phyloP scores from a whole-genome alignment of 2,329 filamentous ascomycete species.

The Diaporthe australafricana region DNA sequence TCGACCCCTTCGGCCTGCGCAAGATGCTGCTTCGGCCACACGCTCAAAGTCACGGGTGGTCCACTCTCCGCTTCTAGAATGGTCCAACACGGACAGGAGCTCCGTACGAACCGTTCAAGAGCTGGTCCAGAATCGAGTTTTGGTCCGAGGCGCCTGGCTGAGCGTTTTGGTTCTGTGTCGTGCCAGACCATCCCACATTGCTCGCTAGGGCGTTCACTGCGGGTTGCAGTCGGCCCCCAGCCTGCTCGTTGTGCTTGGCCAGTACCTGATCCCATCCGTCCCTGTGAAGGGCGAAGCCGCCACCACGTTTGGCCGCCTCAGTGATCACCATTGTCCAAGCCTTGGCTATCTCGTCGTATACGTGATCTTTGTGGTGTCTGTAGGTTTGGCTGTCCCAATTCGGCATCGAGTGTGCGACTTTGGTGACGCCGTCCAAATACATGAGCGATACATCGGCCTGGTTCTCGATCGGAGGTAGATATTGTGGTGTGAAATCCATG shows the following conservation, averaged over 20 bases:
- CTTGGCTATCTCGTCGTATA: slow-evolving; percentile 94
- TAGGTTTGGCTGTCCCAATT: slow-evolving; percentile 91
- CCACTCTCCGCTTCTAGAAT: slow-evolving; percentile 56
- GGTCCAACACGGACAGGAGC: slow-evolving; percentile 72
- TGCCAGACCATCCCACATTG: slow-evolving; percentile 82
- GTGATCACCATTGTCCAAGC: slow-evolving; percentile 93
- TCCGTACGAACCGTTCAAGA: slow-evolving; percentile 70
- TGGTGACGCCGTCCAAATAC: slow-evolving; percentile 90
- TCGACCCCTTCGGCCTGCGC: too few relatives aligned
- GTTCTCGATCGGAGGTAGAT: slow-evolving; percentile 88
- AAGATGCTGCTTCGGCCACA: neutral
- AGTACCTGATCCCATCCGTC: slow-evolving; percentile 94
- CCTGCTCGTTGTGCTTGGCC: slow-evolving; percentile 87
- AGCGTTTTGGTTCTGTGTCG: slow-evolving; percentile 44
- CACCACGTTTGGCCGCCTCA: slow-evolving; percentile 90
- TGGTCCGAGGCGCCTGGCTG: slow-evolving; percentile 52
- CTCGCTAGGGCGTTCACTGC: slow-evolving; percentile 82
- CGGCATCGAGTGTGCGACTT: slow-evolving; percentile 88
- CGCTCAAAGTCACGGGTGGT: neutral
- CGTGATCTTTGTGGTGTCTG: slow-evolving; percentile 92
- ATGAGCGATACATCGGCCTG: slow-evolving; percentile 86
- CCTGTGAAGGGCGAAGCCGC: slow-evolving; percentile 88
- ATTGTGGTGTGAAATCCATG: slow-evolving; percentile 94
- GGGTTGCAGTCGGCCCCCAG: slow-evolving; percentile 81
- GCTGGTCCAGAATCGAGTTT: slow-evolving; percentile 71